Evolutionary conservation across 2,329 filamentous ascomycete species (phyloP).

Genomic region (Verticillium tricorpus): DNA sequence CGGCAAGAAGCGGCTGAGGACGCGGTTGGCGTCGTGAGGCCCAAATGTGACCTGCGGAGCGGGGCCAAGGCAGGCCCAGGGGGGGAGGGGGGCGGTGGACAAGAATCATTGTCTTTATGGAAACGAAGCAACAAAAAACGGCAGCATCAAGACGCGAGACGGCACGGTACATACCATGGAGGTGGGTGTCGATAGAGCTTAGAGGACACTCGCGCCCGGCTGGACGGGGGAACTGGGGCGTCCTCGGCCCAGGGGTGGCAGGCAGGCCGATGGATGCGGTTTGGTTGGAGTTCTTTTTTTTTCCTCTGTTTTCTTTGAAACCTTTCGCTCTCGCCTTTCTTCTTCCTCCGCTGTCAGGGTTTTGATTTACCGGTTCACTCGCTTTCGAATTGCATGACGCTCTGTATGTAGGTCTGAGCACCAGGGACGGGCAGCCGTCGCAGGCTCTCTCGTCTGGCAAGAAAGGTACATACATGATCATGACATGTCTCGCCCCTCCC

Average conservation of each 20-base stretch:
- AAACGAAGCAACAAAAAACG: not conserved
- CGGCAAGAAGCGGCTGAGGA: not conserved
- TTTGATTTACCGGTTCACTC: too few relatives aligned
- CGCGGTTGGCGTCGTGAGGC: not conserved
- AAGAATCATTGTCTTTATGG: not conserved
- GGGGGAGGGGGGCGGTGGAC: not conserved
- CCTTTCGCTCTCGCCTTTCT: not conserved
- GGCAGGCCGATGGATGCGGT: not conserved
- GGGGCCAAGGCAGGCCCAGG: not conserved
- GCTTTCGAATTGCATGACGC: too few relatives aligned
- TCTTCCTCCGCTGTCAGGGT: not conserved
- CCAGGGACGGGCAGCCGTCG: too few relatives aligned
- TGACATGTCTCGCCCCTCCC: too few relatives aligned
- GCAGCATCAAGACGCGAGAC: not conserved
- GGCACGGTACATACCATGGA: not conserved
- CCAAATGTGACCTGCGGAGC: not conserved
- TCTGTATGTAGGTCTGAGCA: too few relatives aligned
- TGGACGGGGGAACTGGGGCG: not conserved
- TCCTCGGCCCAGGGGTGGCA: not conserved
- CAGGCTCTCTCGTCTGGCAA: too few relatives aligned
- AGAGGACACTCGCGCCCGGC: not conserved
- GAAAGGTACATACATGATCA: too few relatives aligned
- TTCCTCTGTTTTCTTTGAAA: not conserved
- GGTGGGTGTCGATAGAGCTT: not conserved
- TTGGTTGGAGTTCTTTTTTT: not conserved